Evolutionary conservation across 768 basidiomycete species (phyloP), one percentile per base, ranked within the genome.

Genomic region (Russula emetica): DNA sequence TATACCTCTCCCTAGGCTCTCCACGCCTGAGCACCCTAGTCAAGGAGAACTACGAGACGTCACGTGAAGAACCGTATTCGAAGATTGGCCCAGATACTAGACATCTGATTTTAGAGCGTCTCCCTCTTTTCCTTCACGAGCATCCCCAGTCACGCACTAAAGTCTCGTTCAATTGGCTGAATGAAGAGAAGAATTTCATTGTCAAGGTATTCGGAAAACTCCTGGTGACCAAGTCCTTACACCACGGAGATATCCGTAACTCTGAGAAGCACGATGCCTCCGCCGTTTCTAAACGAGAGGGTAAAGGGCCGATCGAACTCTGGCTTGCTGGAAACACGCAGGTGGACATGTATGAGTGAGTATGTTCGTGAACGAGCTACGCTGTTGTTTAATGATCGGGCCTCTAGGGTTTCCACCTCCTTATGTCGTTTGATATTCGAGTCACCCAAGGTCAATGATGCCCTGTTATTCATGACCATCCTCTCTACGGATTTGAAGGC

Each of bases 261-360:
- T 78, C 81, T 5, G 80, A 81, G 62, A 83, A 75, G 49, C 82
- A 86, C 65, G 88, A 90, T 60, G 83, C 88, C 0, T 91, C 90
- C 26, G 92, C 92, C 26, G 84, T 85, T 53, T 86, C 90, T 59
- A 76, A 79, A 61, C 72, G 78, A 36, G 77, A 79, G 11, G 77
- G 78, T 16, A 79, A 80, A 5, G 81, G 83, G 3, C 81, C 87
- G n/a, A 83, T 92, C 40, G 81, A 88, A 54, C 73, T 98, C 28
- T 91, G 88, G 82, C 77, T 95, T 38, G 88, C 91, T 7, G 79
- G 80, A n/a, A 84, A 85, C 63, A 77, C 86, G 1, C 82, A 88
- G 66, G 78, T 91, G 50, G 92, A 98, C 70, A 90, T 95, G 83
- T 98, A 90, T 70, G 95, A 97, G 92, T 93, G 70, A 77, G 92